Evolutionary conservation across 108 stramenopile genomes (phyloP).

Genomic region (Cyclotella atomus): DNA sequence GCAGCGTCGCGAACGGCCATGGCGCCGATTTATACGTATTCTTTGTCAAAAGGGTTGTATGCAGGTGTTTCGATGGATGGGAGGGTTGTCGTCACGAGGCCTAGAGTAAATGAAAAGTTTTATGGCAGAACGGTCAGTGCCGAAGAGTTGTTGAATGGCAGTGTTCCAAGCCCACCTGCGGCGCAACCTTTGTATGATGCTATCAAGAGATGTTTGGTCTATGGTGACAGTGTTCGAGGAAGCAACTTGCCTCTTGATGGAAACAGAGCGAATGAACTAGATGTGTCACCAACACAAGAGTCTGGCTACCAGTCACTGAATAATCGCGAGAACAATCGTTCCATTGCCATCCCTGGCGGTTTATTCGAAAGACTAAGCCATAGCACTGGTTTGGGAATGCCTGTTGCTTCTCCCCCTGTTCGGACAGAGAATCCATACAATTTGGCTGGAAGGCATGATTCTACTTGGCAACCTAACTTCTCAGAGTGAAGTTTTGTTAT

Average conservation of each 20-base stretch:
- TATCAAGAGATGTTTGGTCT: conserved; percentile 80
- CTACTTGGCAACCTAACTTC: conserved; percentile 14
- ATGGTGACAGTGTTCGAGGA: conserved; percentile 42
- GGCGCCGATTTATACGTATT: conserved; percentile 94
- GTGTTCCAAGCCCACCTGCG: conserved; percentile 80
- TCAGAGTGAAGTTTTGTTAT: not conserved
- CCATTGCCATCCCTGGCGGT: conserved; percentile 11
- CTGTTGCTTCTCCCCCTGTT: conserved; percentile 10
- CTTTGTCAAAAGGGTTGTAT: conserved; percentile 91
- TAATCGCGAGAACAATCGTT: not conserved
- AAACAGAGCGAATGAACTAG: not conserved
- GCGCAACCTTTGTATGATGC: conserved; percentile 92
- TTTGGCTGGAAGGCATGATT: conserved; percentile 26
- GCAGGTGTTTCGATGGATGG: conserved; percentile 95
- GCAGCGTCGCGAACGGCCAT: conserved; percentile 40
- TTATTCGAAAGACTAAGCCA: conserved; percentile 44
- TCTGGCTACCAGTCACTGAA: not conserved
- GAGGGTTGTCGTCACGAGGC: conserved; percentile 77
- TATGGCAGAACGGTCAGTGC: conserved; percentile 83
- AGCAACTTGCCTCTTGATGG: not conserved
- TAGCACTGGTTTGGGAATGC: conserved; percentile 44
- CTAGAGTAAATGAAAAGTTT: conserved; percentile 95
- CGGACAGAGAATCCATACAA: conserved; percentile 30
- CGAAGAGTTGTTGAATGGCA: conserved; percentile 69
- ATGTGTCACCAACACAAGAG: conserved; percentile 50